These are phyloP conservation scores for Begonia peltatifolia DNA, from an alignment of 306 rosid species.

Conservation along the genomic window DNA sequence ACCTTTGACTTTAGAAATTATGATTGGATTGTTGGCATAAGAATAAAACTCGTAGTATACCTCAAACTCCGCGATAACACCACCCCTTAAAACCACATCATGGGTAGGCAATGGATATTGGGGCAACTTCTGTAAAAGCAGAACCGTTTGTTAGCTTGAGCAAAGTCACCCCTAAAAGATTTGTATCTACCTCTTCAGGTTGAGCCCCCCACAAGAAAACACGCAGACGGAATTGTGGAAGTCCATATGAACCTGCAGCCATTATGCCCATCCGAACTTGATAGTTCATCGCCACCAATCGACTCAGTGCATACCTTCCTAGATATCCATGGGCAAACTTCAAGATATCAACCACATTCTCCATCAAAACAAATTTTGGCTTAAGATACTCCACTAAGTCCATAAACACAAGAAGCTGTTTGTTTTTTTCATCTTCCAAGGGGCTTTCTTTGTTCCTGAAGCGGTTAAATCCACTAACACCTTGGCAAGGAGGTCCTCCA, in stretches of 20 bases:
- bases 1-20: too few relatives aligned
- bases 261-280: slow-evolving; percentile 71
- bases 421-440: slow-evolving; percentile 41
- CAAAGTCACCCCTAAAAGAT: background rate
- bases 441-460: slow-evolving; percentile 27
- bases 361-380: slow-evolving; percentile 69
- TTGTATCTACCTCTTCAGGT: slow-evolving; percentile 26
- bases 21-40: too few relatives aligned
- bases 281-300: slow-evolving; percentile 56
- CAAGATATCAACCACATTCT: slow-evolving; percentile 62
- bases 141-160: background rate
- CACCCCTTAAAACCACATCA: slow-evolving; percentile 59
- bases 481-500: background rate
- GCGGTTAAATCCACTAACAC: slow-evolving; percentile 52
- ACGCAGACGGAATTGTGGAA: slow-evolving; percentile 79
- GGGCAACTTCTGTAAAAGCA: slow-evolving; percentile 45
- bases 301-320: slow-evolving; percentile 72
- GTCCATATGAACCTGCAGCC: slow-evolving; percentile 78
- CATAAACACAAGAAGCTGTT: slow-evolving; percentile 48
- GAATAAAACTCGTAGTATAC: slow-evolving; percentile 10
- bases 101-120: slow-evolving; percentile 76
- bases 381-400: slow-evolving; percentile 39
- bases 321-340: slow-evolving; percentile 53
- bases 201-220: slow-evolving; percentile 77
- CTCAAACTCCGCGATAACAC: slow-evolving; percentile 54